These are phyloP conservation scores for Collariella sp. DNA, from an alignment of 495 filamentous ascomycete species.

Conservation along the genomic window DNA sequence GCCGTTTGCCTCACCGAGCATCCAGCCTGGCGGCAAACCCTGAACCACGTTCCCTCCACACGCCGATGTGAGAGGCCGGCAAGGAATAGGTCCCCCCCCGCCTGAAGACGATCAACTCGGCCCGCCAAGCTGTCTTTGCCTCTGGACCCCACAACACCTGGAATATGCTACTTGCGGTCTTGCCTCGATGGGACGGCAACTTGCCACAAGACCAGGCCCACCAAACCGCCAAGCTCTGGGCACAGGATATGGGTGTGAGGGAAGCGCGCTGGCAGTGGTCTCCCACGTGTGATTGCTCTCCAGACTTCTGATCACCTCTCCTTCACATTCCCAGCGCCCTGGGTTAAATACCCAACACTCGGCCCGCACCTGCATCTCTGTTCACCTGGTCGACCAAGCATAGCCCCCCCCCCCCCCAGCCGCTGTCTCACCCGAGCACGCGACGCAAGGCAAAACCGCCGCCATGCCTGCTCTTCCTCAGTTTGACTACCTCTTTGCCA, in stretches of 20 bases:
- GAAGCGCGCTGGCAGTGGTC: neutral
- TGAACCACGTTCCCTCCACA: neutral
- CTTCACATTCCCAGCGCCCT: neutral
- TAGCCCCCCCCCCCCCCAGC: neutral
- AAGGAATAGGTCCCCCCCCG: neutral
- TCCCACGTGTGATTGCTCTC: neutral
- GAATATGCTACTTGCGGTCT: neutral
- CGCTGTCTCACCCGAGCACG: slow-evolving; percentile 6
- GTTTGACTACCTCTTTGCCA: slow-evolving; percentile 64
- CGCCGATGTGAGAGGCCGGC: neutral
- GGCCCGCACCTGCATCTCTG: neutral
- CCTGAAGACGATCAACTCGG: neutral
- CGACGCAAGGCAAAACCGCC: slow-evolving; percentile 3
- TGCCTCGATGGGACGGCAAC: neutral
- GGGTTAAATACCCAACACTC: slow-evolving; percentile 5
- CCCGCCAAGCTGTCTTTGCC: neutral
- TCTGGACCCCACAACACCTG: neutral
- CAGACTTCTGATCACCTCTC: too few species aligned
- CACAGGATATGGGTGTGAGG: neutral
- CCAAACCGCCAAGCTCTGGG: neutral
- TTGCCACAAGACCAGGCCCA: neutral
- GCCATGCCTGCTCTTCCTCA: slow-evolving; percentile 40
- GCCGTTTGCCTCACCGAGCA: slow-evolving; percentile 1
- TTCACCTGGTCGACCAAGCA: slow-evolving; percentile 7
- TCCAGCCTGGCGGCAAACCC: neutral